Evolutionary conservation across 805 yeast species (phyloP).

Genomic region (Saccharomyces paradoxus): DNA sequence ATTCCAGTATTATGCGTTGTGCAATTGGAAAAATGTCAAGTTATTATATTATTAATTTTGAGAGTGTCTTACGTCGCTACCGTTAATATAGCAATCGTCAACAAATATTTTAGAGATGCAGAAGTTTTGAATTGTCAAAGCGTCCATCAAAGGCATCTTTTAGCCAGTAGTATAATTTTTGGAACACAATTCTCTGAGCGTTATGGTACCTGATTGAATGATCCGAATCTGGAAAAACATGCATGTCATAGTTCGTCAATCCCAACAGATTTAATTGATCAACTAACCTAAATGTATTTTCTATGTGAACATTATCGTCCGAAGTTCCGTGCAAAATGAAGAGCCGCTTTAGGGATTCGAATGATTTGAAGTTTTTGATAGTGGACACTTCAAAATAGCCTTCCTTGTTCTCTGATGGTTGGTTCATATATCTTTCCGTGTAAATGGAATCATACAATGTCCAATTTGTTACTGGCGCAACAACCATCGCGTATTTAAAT

Average conservation of each 20-base stretch:
- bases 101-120: neutral
- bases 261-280: constrained; percentile 46
- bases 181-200: constrained; percentile 66
- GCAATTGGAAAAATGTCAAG: neutral
- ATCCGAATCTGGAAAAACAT: constrained; percentile 87
- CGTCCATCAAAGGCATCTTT: constrained; percentile 44
- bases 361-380: constrained; percentile 35
- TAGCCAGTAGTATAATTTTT: constrained; percentile 64
- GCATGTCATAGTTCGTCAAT: constrained; percentile 76
- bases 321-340: constrained; percentile 75
- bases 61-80: neutral
- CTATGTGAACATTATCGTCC: constrained; percentile 77
- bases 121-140: constrained; percentile 12
- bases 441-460: constrained; percentile 65
- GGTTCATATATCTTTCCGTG: constrained; percentile 68
- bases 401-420: constrained; percentile 40
- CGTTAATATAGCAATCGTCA: neutral
- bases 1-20: neutral
- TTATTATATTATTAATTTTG: neutral
- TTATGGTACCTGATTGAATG: constrained; percentile 76
- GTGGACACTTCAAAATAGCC: constrained; percentile 43
- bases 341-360: constrained; percentile 46
- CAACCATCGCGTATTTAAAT: constrained; percentile 71
- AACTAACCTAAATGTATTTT: constrained; percentile 54
- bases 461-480: constrained; percentile 85